Evolutionary conservation across 495 filamentous ascomycete genomes (phyloP).

Genomic region (Hyaloscypha hepaticicola): DNA sequence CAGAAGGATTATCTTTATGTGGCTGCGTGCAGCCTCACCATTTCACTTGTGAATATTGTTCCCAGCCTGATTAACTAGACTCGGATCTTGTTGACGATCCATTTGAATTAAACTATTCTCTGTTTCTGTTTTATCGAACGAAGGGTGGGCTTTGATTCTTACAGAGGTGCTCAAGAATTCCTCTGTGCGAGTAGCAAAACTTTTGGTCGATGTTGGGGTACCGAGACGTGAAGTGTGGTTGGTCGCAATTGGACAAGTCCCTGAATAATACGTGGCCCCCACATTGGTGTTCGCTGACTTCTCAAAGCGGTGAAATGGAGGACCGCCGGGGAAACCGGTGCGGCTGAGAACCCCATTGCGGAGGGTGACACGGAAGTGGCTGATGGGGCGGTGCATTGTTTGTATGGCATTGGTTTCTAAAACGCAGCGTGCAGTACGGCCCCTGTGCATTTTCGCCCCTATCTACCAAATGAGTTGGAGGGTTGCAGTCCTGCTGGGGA

Average conservation of each 20-base stretch:
- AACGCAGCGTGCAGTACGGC: background rate
- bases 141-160: too few relatives aligned
- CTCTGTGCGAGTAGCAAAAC: too few relatives aligned
- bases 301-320: background rate
- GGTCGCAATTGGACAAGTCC: background rate
- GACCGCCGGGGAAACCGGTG: background rate
- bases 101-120: too few relatives aligned
- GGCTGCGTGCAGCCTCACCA: too few relatives aligned
- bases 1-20: too few relatives aligned
- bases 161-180: too few relatives aligned
- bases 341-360: background rate
- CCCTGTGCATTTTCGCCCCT: background rate
- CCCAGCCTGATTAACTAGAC: too few relatives aligned
- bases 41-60: too few relatives aligned
- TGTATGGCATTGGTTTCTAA: slow-evolving; percentile 1
- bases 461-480: background rate
- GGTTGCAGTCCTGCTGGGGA: background rate
- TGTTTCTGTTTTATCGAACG: too few relatives aligned
- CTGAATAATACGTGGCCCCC: background rate
- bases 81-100: too few relatives aligned
- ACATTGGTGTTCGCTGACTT: background rate
- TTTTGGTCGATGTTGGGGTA: too few relatives aligned
- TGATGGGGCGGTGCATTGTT: background rate
- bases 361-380: background rate
- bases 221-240: too few relatives aligned